These are phyloP conservation scores for Cylindrodendrum hubeiense DNA, from an alignment of 2,329 filamentous ascomycete species.

Conservation along the genomic window DNA sequence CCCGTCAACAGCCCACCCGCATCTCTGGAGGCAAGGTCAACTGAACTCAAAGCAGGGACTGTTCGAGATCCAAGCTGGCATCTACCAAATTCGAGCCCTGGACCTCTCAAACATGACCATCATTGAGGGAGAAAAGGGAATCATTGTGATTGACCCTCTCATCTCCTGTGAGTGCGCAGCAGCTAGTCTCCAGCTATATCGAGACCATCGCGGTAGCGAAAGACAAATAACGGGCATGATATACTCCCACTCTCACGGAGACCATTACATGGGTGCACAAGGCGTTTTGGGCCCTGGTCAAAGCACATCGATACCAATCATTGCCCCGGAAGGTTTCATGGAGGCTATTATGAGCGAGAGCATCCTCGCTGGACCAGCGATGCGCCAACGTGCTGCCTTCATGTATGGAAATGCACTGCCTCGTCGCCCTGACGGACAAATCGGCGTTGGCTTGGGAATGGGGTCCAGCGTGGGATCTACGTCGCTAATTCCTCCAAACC, in stretches of 20 bases:
- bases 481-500: not conserved
- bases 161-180: slow-evolving; percentile 16
- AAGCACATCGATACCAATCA: slow-evolving; percentile 28
- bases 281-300: not conserved
- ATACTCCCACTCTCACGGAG: slow-evolving; percentile 18
- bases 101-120: slow-evolving; percentile 19
- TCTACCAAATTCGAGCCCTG: slow-evolving; percentile 10
- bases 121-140: slow-evolving; percentile 6
- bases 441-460: slow-evolving; percentile 52
- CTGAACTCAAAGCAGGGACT: slow-evolving; percentile 10
- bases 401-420: slow-evolving; percentile 55
- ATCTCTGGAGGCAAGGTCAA: slow-evolving; percentile 14
- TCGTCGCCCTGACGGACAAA: slow-evolving; percentile 47
- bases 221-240: slow-evolving; percentile 5
- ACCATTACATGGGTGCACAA: slow-evolving; percentile 13
- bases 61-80: slow-evolving; percentile 7
- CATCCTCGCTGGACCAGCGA: slow-evolving; percentile 53
- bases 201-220: not conserved
- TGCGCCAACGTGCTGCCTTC: slow-evolving; percentile 52
- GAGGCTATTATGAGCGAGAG: slow-evolving; percentile 54
- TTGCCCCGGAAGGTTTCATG: slow-evolving; percentile 55
- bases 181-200: slow-evolving; percentile 10
- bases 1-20: slow-evolving; percentile 2
- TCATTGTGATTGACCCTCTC: slow-evolving; percentile 18
- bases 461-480: slow-evolving; percentile 49